Conservation (phyloP, 192 early-diverging fungal genomes). For the Umbelopsis sp. region DNA sequence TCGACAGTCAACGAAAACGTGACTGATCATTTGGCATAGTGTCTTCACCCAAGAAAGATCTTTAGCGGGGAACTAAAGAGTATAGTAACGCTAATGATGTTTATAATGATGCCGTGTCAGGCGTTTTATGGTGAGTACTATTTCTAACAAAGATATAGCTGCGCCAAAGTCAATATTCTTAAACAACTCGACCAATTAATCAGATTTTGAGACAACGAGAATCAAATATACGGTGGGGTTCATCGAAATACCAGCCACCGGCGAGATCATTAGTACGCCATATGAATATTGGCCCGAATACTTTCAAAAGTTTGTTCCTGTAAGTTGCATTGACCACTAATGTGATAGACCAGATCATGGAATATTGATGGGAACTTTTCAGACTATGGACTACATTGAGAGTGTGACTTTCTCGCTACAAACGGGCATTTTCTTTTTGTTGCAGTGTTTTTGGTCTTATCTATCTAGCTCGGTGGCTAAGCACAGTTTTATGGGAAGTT, state of each 20-base stretch:
- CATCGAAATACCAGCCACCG: neutral
- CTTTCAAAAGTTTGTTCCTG: constrained; percentile 18
- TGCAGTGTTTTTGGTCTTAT: constrained; percentile 46
- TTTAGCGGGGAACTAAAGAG: constrained; percentile 31
- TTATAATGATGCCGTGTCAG: constrained; percentile 34
- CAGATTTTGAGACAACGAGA: constrained; percentile 31
- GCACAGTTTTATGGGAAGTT: constrained; percentile 34
- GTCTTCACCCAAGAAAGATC: constrained; percentile 30
- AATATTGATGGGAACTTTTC: neutral
- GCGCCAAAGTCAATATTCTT: neutral
- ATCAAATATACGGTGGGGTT: constrained; percentile 37
- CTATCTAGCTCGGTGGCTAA: constrained; percentile 33
- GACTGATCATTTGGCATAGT: constrained; percentile 6
- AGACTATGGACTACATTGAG: constrained; percentile 33
- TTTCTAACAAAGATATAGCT: neutral
- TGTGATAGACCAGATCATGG: neutral
- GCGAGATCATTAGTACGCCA: constrained; percentile 25
- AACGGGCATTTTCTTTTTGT: constrained; percentile 33
- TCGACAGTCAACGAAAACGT: neutral
- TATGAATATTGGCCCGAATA: constrained; percentile 22
- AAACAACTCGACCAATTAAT: neutral
- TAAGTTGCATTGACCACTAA: constrained; percentile 11
- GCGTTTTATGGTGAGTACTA: constrained; percentile 26
- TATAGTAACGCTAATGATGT: constrained; percentile 30
- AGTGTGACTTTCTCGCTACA: constrained; percentile 30